Base-by-base conservation (phyloP, 1,284 basidiomycete species). In the Trichosporon sp. region DNA sequence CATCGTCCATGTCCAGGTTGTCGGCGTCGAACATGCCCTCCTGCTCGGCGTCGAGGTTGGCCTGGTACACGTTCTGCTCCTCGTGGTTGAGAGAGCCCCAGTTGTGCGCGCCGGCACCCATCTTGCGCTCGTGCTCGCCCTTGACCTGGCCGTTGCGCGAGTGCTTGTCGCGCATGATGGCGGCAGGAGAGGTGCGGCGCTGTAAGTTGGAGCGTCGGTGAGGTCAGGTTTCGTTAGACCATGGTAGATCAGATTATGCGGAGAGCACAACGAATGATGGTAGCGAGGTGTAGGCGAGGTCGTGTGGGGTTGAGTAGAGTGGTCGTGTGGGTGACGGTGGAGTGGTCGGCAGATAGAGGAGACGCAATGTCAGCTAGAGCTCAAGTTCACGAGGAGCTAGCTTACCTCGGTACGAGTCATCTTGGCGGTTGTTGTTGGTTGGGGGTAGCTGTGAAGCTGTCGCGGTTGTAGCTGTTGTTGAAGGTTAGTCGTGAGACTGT, bases 51-150 rank as follows among this genome's bases (percentile, higher is more conserved):
- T 77, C 75, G 27, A 62, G 54, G 21, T 36, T 40, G 27, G 71
- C 77, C 32, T 70, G 64, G 25, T 63, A 59, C 60, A 73, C 88
- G 74, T 85, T 82, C 66, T 84, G 81, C 46, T 78, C 81, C 80
- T 91, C 88, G 71, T 90, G 83, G 14, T 79, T 79, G 71, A 90
- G 77, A 59, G 84, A 85, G 65, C 91, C 91, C 91, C 91, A 93
- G 82, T 90, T 91, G 81, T 92, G 87, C 3, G 84, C 82, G 40
- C 91, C 91, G 40, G 86, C 86, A 62, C 91, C 91, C 69, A 85
- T 83, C 83, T 94, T 93, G 79, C 87, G 88, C 62, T 64, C 59
- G 10, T 59, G 57, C 60, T 90, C 76, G 67, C 84, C 85, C 78
- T 86, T 86, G 84, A 87, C 86, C 65, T 88, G 84, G 59, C 90